Evolutionary conservation across 2,329 filamentous ascomycete species (phyloP), one percentile per base, ranked within the genome.

Genomic region (Fusarium gaditjirri): DNA sequence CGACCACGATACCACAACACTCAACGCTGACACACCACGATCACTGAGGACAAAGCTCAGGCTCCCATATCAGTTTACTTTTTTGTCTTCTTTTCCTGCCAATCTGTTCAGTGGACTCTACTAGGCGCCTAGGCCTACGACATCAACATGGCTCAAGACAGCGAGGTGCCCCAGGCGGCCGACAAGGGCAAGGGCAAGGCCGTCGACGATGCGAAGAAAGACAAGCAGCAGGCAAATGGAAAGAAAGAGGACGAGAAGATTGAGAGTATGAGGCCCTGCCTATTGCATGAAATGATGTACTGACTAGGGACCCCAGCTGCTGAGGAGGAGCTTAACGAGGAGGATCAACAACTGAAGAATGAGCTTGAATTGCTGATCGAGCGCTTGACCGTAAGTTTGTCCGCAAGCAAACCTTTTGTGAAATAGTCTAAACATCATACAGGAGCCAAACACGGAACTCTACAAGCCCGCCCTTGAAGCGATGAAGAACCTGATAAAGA

Each of bases 401-500:
- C 35, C 16, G 44, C 21, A 11, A n/a, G 13, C 7, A 8, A 39
- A n/a, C 14, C 8, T 31, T 21, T 29, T 13, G 36, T 21, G 49
- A 41, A 36, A 27, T 58, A 27, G 64, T 54, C 69, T 79, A 61
- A 76, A 71, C 29, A 16, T 46, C 47, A 29, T 68, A 6, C 78
- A 97, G 94, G 96, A 98, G 86, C 88, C 92, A 74, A 93, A 98
- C 84, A 88, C 89, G 74, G 91, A 90, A 65, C 92, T 98, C 76
- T 98, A 98, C 86, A 95, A 95, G 82, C 90, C 95, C 66, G 93
- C 96, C 60, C 87, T 99, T 75, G 95, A 98, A 83, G 93, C 94
- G 75, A 98, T 99, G 90, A 98, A 98, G 87, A 94, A 92, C 79
- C 97, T 94, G 80, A 99, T 99, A 87, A 98, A 98, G 87, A 99